phyloP scores from a whole-genome alignment of 75 land plant genomes.

The Pseudotsuga menziesii region DNA sequence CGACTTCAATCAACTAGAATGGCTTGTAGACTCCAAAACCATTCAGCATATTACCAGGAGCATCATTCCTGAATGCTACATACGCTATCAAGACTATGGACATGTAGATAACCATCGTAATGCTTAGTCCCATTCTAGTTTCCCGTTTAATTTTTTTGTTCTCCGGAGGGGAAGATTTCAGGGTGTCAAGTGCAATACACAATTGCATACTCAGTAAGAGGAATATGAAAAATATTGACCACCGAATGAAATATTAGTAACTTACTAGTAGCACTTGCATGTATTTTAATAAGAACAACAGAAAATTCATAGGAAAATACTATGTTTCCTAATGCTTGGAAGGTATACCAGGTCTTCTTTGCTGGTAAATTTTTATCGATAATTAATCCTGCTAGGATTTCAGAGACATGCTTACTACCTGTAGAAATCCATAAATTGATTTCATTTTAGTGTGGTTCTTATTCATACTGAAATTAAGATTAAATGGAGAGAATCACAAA shows the following conservation, averaged over 20 bases:
- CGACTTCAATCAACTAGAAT: constrained; percentile 33
- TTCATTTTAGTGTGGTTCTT: too few relatives aligned
- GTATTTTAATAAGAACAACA: constrained; percentile 49
- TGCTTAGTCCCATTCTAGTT: constrained; percentile 25
- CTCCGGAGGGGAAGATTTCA: constrained; percentile 53
- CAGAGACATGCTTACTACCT: constrained; percentile 25
- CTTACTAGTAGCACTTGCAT: constrained; percentile 12
- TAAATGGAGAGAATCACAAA: neutral
- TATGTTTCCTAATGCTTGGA: constrained; percentile 63
- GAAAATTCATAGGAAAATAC: constrained; percentile 69
- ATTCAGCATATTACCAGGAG: constrained; percentile 38
- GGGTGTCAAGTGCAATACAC: constrained; percentile 30
- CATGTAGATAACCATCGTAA: constrained; percentile 43
- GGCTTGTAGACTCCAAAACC: constrained; percentile 35
- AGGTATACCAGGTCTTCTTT: constrained; percentile 31
- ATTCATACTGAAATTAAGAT: too few relatives aligned
- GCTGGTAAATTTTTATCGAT: constrained; percentile 13
- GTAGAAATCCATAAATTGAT: neutral
- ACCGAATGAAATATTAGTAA: neutral
- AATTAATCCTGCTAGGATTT: constrained; percentile 24
- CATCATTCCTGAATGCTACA: constrained; percentile 32
- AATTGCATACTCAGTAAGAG: neutral
- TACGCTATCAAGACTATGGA: constrained; percentile 48
- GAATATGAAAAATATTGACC: neutral
- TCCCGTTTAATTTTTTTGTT: constrained; percentile 49